Evolutionary conservation across 768 basidiomycete genomes (phyloP), one percentile per base, ranked within the genome.

Genomic region (button mushroom (Agaricus bisporus)): DNA sequence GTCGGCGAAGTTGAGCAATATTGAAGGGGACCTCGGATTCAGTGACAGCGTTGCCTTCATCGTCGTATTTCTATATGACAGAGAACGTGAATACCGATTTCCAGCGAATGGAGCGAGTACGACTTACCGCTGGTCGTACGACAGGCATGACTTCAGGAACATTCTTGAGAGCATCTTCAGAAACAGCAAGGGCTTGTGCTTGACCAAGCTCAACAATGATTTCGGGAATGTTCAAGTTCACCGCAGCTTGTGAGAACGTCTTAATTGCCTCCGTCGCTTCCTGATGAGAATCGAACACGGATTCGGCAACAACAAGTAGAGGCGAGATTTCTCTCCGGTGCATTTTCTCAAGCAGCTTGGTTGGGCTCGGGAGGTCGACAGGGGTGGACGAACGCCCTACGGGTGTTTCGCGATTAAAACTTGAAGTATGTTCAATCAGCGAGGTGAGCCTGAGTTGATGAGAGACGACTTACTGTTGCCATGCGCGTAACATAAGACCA

Each of bases 71-170:
- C 64, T 62, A 48, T 45, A 25, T 35, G n/a, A 18, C 14, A 15
- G 32, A 28, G 26, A 8, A 7, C 60, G 64, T 58, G n/a, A 75
- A 36, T 14, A 10, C 17, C 15, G 10, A 41, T 6, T 5, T 7
- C n/a, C 11, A 10, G 2, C 17, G 18, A 35, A 22, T 28, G 4
- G 36, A 43, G 18, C 17, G 18, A 41, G 22, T 46, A 12, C 5
- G 1, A 57, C 79, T 67, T 25, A 74, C 73, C 39, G 66, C 65
- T 43, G 48, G 51, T 50, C 74, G 75, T 52, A 68, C 60, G 22
- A 91, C 88, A 6, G 89, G 88, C 14, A 56, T 68, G 5, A 77
- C 83, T 53, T 85, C 82, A 0, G 86, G 85, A 0, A 88, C 74
- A 29, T 70, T 63, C 32, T 70, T 68, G 3, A 83, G 70, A 4